A percentile compares a stretch with the other conserved stretches of the same genome.
These are phyloP conservation scores for Serendipita sp. DNA, from an alignment of 768 basidiomycete species.

Conservation along the genomic window DNA sequence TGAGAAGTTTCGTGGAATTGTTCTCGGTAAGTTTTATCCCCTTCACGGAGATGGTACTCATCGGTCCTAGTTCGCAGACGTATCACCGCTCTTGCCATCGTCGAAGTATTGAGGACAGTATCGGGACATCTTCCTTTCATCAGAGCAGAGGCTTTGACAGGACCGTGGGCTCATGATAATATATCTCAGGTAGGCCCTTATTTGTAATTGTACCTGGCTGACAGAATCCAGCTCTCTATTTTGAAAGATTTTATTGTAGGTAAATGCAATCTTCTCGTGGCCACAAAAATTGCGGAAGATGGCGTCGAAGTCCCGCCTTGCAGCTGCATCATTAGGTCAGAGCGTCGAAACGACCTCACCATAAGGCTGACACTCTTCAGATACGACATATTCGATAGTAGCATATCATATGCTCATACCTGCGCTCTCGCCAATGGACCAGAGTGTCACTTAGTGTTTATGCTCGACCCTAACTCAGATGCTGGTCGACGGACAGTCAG, in stretches of 20 bases:
- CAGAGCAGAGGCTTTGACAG: conserved; percentile 34
- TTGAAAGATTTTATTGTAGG: conserved; percentile 36
- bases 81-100: conserved; percentile 38
- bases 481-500: conserved; percentile 37
- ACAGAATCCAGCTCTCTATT: conserved; percentile 26
- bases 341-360: conserved; percentile 10
- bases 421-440: conserved; percentile 31
- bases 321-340: conserved; percentile 44
- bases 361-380: conserved; percentile 19
- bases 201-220: conserved; percentile 15
- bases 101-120: conserved; percentile 39
- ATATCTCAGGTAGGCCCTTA: conserved; percentile 6
- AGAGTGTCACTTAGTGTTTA: conserved; percentile 40
- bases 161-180: conserved; percentile 16
- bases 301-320: conserved; percentile 36
- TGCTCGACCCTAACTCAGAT: conserved; percentile 44
- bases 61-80: conserved; percentile 33
- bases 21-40: conserved; percentile 35
- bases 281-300: conserved; percentile 42
- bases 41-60: not conserved
- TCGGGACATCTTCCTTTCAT: conserved; percentile 36
- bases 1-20: conserved; percentile 44
- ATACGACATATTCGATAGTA: conserved; percentile 45
- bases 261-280: conserved; percentile 44
- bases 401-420: conserved; percentile 39